Evolutionary conservation across 2,329 filamentous ascomycete genomes (phyloP).

Genomic region (Beauveria rudraprayagi): DNA sequence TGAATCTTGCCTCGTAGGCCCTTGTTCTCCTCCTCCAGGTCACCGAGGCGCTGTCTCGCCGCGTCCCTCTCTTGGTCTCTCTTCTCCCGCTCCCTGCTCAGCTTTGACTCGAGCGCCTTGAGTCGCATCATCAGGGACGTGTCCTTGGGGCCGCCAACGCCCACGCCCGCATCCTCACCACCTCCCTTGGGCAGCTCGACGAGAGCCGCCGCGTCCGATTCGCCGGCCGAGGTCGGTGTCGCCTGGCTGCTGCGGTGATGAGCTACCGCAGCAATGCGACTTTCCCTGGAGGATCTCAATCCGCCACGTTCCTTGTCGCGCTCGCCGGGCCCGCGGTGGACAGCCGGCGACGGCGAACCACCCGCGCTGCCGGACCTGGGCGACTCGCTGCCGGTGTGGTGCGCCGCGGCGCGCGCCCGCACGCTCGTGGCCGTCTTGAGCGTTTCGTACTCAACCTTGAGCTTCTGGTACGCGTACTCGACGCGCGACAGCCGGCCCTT

Average conservation of each 20-base stretch:
- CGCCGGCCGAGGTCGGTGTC: constrained; percentile 11
- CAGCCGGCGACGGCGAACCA: constrained; percentile 44
- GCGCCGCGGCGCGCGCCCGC: constrained; percentile 36
- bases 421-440: constrained; percentile 57
- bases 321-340: constrained; percentile 44
- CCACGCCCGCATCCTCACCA: constrained; percentile 5
- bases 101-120: constrained; percentile 76
- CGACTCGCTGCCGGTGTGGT: constrained; percentile 21
- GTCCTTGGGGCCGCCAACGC: constrained; percentile 36
- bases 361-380: constrained; percentile 26
- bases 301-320: constrained; percentile 34
- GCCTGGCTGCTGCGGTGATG: constrained; percentile 16
- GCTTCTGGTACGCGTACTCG: constrained; percentile 52
- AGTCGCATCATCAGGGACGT: constrained; percentile 79
- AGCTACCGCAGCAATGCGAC: constrained; percentile 17
- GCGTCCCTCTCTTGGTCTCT: constrained; percentile 76
- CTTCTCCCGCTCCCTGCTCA: constrained; percentile 86
- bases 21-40: constrained; percentile 66
- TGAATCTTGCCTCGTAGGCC: constrained; percentile 45
- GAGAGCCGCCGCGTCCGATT: background rate
- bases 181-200: constrained; percentile 15
- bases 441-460: constrained; percentile 61
- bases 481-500: constrained; percentile 44
- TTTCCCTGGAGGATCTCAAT: constrained; percentile 17
- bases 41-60: constrained; percentile 70